These are phyloP conservation scores for Dictyostelium citrinum DNA, from an alignment of 78 protist genomes.

Conservation along the genomic window DNA sequence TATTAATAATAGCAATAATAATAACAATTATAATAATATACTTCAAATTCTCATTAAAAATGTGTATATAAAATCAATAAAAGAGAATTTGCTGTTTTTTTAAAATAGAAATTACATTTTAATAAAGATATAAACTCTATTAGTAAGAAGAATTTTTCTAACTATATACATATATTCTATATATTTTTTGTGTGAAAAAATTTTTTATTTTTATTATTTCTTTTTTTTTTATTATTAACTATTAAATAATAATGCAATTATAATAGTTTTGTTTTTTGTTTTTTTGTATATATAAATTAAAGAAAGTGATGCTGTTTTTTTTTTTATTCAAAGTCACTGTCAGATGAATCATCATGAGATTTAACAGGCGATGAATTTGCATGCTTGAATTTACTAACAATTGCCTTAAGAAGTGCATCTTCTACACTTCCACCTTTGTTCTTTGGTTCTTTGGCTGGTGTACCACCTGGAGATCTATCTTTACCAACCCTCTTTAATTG, in stretches of 20 bases:
- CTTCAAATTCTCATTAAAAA: too few species aligned
- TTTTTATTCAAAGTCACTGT: constrained; percentile 6
- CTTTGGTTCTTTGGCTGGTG: constrained; percentile 39
- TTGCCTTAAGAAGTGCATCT: not conserved
- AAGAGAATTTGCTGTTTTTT: too few species aligned
- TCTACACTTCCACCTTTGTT: not conserved
- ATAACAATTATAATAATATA: too few species aligned
- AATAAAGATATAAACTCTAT: too few species aligned
- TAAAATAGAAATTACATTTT: too few species aligned
- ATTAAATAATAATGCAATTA: not conserved
- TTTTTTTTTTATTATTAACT: not conserved
- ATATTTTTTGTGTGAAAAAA: too few species aligned
- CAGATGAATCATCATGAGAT: not conserved
- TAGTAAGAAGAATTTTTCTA: too few species aligned
- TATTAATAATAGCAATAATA: too few species aligned
- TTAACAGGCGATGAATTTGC: not conserved
- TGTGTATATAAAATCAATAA: too few species aligned
- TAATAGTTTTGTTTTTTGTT: not conserved
- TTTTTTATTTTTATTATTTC: too few species aligned
- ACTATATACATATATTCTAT: too few species aligned
- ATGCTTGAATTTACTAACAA: not conserved
- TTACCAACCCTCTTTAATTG: constrained; percentile 17
- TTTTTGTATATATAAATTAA: not conserved
- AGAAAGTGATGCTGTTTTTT: too few species aligned
- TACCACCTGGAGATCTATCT: constrained; percentile 64